Conservation (phyloP, 805 yeast species). For the Candida sonorensis region DNA sequence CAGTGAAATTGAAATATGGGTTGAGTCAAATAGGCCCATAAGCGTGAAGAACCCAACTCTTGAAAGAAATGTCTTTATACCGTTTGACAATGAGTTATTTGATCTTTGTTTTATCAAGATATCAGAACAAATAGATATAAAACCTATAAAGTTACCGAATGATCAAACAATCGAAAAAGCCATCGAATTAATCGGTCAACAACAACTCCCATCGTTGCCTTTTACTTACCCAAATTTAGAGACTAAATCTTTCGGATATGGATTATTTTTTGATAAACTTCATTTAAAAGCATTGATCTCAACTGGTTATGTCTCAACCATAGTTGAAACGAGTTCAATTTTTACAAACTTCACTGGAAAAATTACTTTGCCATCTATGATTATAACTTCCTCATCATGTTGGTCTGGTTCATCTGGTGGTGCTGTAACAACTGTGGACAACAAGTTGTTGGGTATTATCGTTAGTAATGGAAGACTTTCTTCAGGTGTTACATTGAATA, state of each 20-base stretch:
- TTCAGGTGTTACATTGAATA: conserved; percentile 15
- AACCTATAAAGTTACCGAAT: conserved; percentile 1
- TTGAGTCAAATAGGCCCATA: background rate
- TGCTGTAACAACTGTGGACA: conserved; percentile 24
- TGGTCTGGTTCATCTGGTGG: conserved; percentile 51
- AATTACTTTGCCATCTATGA: conserved; percentile 12
- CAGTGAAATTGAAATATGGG: conserved; percentile 12
- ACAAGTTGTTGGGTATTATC: conserved; percentile 32
- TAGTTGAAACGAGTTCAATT: conserved; percentile 4
- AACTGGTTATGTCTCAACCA: conserved; percentile 26
- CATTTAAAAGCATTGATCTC: conserved; percentile 27
- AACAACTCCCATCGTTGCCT: too few relatives aligned
- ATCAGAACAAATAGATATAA: conserved; percentile 3
- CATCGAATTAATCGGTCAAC: background rate
- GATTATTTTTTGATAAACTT: conserved; percentile 26
- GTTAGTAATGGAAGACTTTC: conserved; percentile 32
- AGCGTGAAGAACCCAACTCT: conserved; percentile 5
- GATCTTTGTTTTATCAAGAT: conserved; percentile 34
- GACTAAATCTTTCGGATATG: conserved; percentile 33
- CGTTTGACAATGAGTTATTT: conserved; percentile 22
- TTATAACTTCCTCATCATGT: conserved; percentile 36
- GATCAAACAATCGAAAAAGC: background rate
- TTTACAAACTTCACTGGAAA: conserved; percentile 5
- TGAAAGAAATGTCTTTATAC: conserved; percentile 19
- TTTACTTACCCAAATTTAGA: background rate